phyloP scores from a whole-genome alignment of 176 grass and related monocot species.

The Saccharum spontaneum region DNA sequence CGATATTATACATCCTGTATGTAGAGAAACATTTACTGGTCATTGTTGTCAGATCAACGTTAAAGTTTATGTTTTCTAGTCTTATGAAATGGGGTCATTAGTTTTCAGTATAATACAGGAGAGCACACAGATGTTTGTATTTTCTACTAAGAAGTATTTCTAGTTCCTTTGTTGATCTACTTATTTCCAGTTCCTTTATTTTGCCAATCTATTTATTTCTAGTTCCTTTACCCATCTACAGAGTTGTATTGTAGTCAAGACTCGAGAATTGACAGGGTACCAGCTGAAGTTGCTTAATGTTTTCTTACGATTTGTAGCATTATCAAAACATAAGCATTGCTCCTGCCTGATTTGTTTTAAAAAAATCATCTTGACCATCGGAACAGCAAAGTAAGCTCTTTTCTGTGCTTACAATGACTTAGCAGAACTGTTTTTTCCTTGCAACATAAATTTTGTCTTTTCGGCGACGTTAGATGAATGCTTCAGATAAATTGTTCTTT shows the following conservation, averaged over 20 bases:
- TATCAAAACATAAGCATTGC: too few species aligned
- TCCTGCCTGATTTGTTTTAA: too few species aligned
- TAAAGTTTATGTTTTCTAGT: background rate
- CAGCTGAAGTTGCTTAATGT: too few species aligned
- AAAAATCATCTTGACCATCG: background rate
- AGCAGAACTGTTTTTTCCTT: background rate
- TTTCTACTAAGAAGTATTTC: background rate
- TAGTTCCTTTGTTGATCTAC: background rate
- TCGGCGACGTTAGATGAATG: background rate
- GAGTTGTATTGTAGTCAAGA: too few species aligned
- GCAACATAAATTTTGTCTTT: background rate
- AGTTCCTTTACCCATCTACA: too few species aligned
- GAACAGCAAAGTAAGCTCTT: too few species aligned
- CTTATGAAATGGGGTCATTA: background rate
- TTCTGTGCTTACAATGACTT: background rate
- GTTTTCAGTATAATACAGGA: background rate
- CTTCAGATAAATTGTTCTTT: conserved; percentile 19
- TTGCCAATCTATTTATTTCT: background rate
- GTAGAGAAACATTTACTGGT: background rate
- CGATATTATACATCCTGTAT: background rate
- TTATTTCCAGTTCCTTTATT: background rate
- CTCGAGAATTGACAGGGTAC: too few species aligned
- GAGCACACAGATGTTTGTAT: background rate
- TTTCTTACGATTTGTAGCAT: too few species aligned
- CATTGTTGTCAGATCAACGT: background rate